phyloP scores from a whole-genome alignment of 2,329 filamentous ascomycete species.

The Trichoderma atrobrunneum region DNA sequence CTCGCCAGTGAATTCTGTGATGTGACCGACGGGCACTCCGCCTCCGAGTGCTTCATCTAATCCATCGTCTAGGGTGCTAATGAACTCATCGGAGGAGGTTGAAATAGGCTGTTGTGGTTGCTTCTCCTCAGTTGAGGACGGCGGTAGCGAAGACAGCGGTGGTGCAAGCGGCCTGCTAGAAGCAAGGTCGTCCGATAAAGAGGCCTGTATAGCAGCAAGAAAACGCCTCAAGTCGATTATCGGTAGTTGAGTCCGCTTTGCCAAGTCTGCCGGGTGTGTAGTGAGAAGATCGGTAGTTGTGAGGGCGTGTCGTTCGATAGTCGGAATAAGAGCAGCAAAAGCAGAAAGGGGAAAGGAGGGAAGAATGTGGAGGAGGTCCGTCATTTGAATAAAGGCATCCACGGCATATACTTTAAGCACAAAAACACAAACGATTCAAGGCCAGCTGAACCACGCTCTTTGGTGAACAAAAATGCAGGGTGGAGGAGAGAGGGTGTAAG shows the following conservation, averaged over 20 bases:
- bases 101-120: conserved; percentile 4
- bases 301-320: conserved; percentile 74
- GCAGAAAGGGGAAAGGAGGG: conserved; percentile 71
- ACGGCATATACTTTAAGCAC: neutral
- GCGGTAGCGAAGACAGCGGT: neutral
- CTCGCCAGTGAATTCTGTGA: conserved; percentile 90
- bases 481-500: conserved; percentile 15
- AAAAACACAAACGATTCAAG: neutral
- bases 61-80: conserved; percentile 75
- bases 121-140: neutral
- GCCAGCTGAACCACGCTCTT: neutral
- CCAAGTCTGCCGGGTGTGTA: conserved; percentile 77
- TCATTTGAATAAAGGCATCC: conserved; percentile 54
- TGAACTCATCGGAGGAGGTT: conserved; percentile 43
- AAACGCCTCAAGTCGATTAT: conserved; percentile 76
- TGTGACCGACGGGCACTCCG: conserved; percentile 74
- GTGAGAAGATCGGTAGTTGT: conserved; percentile 82
- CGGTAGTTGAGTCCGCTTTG: conserved; percentile 79
- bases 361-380: conserved; percentile 79
- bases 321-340: conserved; percentile 72
- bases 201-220: conserved; percentile 62
- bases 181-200: conserved; percentile 61
- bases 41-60: conserved; percentile 72
- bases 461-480: neutral
- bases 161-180: conserved; percentile 27